These are phyloP conservation scores for Penicillium arizonense DNA, from an alignment of 495 filamentous ascomycete species.

Conservation along the genomic window DNA sequence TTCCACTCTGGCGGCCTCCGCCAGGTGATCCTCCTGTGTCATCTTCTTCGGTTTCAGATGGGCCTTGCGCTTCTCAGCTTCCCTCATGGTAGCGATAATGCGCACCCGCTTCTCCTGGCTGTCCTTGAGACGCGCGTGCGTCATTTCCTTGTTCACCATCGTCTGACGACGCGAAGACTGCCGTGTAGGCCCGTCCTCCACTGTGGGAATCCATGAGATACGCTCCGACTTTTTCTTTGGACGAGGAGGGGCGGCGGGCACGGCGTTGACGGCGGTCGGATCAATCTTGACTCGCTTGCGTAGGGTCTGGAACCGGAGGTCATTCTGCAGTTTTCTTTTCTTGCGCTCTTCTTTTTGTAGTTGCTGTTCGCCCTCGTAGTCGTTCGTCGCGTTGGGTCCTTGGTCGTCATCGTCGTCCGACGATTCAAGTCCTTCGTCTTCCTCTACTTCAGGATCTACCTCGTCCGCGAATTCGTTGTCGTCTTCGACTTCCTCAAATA, in stretches of 20 bases:
- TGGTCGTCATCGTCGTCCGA: slow-evolving; percentile 75
- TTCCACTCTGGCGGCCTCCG: slow-evolving; percentile 80
- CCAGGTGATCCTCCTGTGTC: slow-evolving; percentile 86
- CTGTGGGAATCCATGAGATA: slow-evolving; percentile 79
- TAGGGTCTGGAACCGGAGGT: slow-evolving; percentile 46
- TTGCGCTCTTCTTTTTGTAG: slow-evolving; percentile 65
- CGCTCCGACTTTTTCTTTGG: slow-evolving; percentile 94
- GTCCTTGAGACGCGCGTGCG: slow-evolving; percentile 78
- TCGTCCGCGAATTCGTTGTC: slow-evolving; percentile 75
- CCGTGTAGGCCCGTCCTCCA: slow-evolving; percentile 75
- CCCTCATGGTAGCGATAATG: slow-evolving; percentile 82
- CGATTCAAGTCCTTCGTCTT: slow-evolving; percentile 77
- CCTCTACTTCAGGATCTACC: slow-evolving; percentile 65
- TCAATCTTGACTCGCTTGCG: slow-evolving; percentile 67
- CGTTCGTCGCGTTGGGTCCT: slow-evolving; percentile 60
- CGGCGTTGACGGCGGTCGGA: slow-evolving; percentile 48
- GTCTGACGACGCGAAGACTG: slow-evolving; percentile 82
- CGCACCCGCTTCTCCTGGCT: slow-evolving; percentile 76
- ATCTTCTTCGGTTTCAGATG: slow-evolving; percentile 72
- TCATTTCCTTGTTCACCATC: slow-evolving; percentile 77
- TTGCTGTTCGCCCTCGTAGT: slow-evolving; percentile 62
- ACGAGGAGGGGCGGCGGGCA: slow-evolving; percentile 50
- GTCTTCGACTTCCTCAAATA: slow-evolving; percentile 84
- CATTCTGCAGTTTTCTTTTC: slow-evolving; percentile 72
- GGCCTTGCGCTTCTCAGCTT: slow-evolving; percentile 75